Evolutionary conservation across 148 eudicot genomes (phyloP), one percentile per base, ranked within the genome.

Genomic region (Diospyros lotus): DNA sequence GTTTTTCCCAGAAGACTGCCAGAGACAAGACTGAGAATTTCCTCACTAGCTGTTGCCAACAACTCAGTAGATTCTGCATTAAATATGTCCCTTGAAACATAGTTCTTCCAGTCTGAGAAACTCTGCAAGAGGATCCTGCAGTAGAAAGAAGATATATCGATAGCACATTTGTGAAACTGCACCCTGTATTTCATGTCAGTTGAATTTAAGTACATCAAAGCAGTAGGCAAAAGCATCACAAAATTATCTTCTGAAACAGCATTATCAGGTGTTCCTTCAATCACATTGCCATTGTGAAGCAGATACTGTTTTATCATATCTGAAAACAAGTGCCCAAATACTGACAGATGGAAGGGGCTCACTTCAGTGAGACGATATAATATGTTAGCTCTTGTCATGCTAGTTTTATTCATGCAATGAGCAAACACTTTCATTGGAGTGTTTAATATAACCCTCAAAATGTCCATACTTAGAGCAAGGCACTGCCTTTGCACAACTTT

Each of bases 181-280:
- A 73, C 77, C 73, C 80, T 81, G 11, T 74, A 78, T 59, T 81
- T 90, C 67, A 81, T 64, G 58, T 68, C 58, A 78, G 78, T 61
- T 67, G 84, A 80, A 78, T 74, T 81, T 58, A 90, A 56, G 84
- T 82, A 93, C 48, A 82, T 83, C 48, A 82, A 60, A 70, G 84
- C 90, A 63, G 89, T 87, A 68, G 99, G 99, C 81, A 95, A 75
- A 84, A 89, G 93, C 83, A 87, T 82, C 87, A 95, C 46, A 75
- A 83, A 79, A 58, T 78, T 87, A 72, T 87, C 86, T 69, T 86
- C 89, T 38, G 87, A 80, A 78, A 82, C 76, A 63, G 73, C 74
- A 76, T 55, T 73, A 42, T 73, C 69, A 73, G 64, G 41, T 7
- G 70, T 69, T 68, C 73, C 77, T 68, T 69, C 73, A 17, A 51